phyloP scores from a whole-genome alignment of 73 alveolate genomes.

The Tetrahymena elliotti region DNA sequence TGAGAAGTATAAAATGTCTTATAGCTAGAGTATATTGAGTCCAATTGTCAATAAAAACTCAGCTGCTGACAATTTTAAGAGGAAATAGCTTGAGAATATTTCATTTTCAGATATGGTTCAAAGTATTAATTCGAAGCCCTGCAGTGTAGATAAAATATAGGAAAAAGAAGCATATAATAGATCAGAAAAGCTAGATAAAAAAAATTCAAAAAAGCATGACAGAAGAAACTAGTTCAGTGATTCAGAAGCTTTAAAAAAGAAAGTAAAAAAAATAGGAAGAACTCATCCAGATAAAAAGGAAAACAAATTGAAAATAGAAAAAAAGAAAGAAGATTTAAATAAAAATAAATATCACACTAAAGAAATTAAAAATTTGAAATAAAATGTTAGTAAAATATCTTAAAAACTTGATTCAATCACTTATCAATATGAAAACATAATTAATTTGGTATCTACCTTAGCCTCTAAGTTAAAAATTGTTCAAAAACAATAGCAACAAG shows the following conservation, averaged over 20 bases:
- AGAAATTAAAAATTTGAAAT: not conserved
- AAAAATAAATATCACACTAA: not conserved
- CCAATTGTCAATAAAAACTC: not conserved
- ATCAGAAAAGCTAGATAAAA: not conserved
- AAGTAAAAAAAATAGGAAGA: not conserved
- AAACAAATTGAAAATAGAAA: not conserved
- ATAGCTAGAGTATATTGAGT: not conserved
- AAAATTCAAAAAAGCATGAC: not conserved
- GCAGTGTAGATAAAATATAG: not conserved
- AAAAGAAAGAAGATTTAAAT: not conserved
- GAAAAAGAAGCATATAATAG: not conserved
- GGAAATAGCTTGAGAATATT: not conserved
- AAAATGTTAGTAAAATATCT: not conserved
- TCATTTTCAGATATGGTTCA: not conserved
- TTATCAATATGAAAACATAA: not conserved
- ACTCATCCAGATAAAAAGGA: not conserved
- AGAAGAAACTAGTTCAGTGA: not conserved
- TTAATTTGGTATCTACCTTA: not conserved
- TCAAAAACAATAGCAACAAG: not conserved
- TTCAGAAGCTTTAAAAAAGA: not conserved
- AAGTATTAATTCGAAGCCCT: not conserved
- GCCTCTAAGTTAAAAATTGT: not conserved
- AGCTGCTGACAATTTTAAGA: not conserved
- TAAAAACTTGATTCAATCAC: not conserved
- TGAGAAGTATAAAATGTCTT: not conserved